Base-by-base conservation (phyloP, 2,329 filamentous ascomycete species). In the Colletotrichum liaoningense region DNA sequence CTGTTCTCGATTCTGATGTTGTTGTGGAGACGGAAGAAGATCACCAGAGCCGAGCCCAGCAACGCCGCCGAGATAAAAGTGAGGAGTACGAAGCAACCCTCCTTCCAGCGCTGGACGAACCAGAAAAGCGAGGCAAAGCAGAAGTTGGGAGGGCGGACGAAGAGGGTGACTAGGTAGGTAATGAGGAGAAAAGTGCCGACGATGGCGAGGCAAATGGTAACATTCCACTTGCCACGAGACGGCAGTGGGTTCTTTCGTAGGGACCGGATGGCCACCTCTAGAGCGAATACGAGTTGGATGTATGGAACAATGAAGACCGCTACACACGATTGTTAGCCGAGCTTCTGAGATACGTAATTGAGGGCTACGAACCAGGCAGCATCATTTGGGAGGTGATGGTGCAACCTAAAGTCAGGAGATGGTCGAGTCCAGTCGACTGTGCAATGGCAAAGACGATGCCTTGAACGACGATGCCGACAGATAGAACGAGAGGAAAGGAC, bases 71-170 rank as follows among this genome's bases (percentile, higher is more conserved):
- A 82, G 56, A 92, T 84, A 24, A 84, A 78, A 26, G 87, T 80
- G 12, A 93, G 79, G 1, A 93, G 78, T 11, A 84, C 84, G 68
- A 93, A 88, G 70, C 87, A 88, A 5, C 88, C 86, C 16, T 86
- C 79, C n/a, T 90, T 87, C 81, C 91, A 94, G 76, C 84, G 86
- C 68, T 88, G 85, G 55, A 93, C 84, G 74, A 92, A 93, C 90
- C 90, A 93, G 76, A 93, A 90, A 8, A 94, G 84, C 6, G 90
- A 91, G 28, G 90, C 91, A 77, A 93, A 91, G 82, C 92, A 94
- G 65, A 88, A 86, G 75, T 91, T 87, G 6, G 86, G 86, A 56
- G 91, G 87, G 5, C 84, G 86, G 74, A 88, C 82, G 63, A 89
- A 84, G 68, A 88, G 83, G 19, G 91, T 90, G 30, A 92, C 87